phyloP scores from a whole-genome alignment of 2,329 filamentous ascomycete genomes.

The Zalaria obscura region DNA sequence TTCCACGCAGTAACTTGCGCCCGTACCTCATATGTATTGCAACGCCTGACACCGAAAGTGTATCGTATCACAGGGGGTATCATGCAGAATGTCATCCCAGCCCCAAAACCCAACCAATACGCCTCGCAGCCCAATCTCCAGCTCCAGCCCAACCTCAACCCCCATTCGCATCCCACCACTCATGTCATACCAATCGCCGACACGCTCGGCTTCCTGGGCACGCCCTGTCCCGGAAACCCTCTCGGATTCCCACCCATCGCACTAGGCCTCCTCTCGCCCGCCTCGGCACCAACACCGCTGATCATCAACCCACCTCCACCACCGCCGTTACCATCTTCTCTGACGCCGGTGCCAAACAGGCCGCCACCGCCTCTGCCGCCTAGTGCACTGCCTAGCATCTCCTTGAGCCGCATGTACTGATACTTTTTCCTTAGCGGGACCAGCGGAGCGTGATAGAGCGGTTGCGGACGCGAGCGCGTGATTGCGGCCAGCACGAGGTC shows the following conservation, averaged over 20 bases:
- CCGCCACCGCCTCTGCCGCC: slow-evolving; percentile 8
- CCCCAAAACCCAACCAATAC: too few relatives aligned
- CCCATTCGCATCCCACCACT: too few relatives aligned
- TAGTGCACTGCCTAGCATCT: slow-evolving; percentile 46
- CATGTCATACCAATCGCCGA: not conserved
- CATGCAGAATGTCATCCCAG: too few relatives aligned
- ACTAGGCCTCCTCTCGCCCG: not conserved
- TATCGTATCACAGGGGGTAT: too few relatives aligned
- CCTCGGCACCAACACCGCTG: not conserved
- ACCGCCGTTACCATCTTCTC: not conserved
- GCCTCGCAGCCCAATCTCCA: too few relatives aligned
- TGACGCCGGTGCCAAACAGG: slow-evolving; percentile 6
- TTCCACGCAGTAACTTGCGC: too few relatives aligned
- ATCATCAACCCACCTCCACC: not conserved
- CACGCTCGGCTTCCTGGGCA: not conserved
- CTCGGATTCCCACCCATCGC: not conserved
- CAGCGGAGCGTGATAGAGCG: slow-evolving; percentile 51
- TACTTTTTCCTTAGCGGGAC: slow-evolving; percentile 41
- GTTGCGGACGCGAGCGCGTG: slow-evolving; percentile 61
- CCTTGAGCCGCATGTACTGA: slow-evolving; percentile 47
- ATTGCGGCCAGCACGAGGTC: slow-evolving; percentile 72
- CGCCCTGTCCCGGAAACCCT: not conserved
- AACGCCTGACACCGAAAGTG: too few relatives aligned
- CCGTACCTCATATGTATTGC: too few relatives aligned
- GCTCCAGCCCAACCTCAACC: too few relatives aligned